phyloP scores from a whole-genome alignment of 2,329 filamentous ascomycete genomes.

The Diaporthe citrichinensis region DNA sequence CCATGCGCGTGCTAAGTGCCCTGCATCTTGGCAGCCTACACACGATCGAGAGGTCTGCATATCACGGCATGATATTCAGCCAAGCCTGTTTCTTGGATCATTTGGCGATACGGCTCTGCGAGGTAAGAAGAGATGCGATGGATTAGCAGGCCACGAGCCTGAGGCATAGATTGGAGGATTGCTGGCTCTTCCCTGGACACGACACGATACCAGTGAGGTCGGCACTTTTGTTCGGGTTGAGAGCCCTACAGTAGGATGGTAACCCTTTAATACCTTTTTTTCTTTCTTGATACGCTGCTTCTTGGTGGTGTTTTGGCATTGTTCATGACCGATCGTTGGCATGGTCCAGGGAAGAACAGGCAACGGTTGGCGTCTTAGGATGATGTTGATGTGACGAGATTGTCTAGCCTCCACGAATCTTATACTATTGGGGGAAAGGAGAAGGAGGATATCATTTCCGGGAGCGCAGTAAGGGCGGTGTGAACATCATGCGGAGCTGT shows the following conservation, averaged over 20 bases:
- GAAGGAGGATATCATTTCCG: constrained; percentile 20
- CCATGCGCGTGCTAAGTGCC: constrained; percentile 67
- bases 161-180: constrained; percentile 19
- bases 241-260: constrained; percentile 47
- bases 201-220: constrained; percentile 45
- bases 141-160: background rate
- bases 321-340: constrained; percentile 35
- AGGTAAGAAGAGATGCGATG: background rate
- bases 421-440: constrained; percentile 4
- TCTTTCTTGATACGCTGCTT: constrained; percentile 40
- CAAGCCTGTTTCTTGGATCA: background rate
- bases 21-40: background rate
- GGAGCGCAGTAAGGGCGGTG: constrained; percentile 13
- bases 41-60: constrained; percentile 2
- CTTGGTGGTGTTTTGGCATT: constrained; percentile 45
- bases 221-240: constrained; percentile 46
- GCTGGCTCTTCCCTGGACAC: constrained; percentile 26
- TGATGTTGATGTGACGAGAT: constrained; percentile 36
- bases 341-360: constrained; percentile 38
- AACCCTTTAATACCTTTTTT: constrained; percentile 51
- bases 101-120: background rate
- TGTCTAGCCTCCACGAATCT: constrained; percentile 29
- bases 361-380: constrained; percentile 39
- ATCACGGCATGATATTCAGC: background rate
- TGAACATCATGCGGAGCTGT: constrained; percentile 27